Evolutionary conservation across 345 rosid species (phyloP).

Genomic region (Streptanthus diversifolius): DNA sequence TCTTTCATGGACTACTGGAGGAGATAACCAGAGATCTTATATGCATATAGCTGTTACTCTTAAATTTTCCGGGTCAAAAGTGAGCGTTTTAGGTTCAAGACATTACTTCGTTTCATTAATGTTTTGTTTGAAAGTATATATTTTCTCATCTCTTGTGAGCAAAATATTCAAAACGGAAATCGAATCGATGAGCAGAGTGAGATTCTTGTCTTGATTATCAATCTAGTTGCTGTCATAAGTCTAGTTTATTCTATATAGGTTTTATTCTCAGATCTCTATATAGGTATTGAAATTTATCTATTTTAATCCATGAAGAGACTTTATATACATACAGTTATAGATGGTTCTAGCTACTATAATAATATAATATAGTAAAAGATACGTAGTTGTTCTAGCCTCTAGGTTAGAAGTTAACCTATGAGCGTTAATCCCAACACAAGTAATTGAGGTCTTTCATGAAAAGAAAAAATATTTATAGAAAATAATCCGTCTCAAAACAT

Average conservation of each 20-base stretch:
- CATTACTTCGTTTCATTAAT: background rate
- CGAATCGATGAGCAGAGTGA: background rate
- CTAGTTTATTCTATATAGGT: background rate
- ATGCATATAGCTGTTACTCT: slow-evolving; percentile 21
- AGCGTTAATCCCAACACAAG: background rate
- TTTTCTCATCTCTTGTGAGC: background rate
- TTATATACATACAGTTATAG: no score
- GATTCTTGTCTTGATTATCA: background rate
- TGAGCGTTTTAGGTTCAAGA: slow-evolving; percentile 11
- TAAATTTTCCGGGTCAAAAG: background rate
- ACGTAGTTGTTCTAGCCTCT: background rate
- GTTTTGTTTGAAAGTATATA: slow-evolving; percentile 9
- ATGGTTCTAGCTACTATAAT: background rate
- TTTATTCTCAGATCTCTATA: background rate
- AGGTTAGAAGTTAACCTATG: no score
- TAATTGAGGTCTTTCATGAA: no score
- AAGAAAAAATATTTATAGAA: no score
- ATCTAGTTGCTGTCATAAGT: background rate
- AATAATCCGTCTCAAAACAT: no score
- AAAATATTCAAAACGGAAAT: background rate
- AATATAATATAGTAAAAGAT: background rate
- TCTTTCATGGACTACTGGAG: slow-evolving; percentile 62
- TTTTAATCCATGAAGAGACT: background rate
- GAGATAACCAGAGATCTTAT: slow-evolving; percentile 62
- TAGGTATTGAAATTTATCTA: background rate